Conservation (phyloP, 768 basidiomycete species). For the Termitomyces heimii region DNA sequence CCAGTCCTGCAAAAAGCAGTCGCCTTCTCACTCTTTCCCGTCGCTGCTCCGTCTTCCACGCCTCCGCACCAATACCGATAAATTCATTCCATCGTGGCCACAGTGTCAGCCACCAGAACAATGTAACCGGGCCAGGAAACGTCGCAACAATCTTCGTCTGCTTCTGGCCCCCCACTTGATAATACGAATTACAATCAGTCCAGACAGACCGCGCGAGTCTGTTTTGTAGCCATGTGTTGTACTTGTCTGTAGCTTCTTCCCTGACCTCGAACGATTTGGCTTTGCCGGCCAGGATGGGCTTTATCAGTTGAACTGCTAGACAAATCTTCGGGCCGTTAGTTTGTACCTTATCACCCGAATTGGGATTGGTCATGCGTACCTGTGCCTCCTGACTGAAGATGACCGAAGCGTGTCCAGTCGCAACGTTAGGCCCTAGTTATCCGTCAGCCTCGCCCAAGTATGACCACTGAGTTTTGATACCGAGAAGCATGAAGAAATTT, state of each 20-base stretch:
- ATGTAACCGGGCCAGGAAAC: slow-evolving; percentile 47
- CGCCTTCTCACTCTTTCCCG: slow-evolving; percentile 16
- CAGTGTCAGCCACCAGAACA: slow-evolving; percentile 49
- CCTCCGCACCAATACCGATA: slow-evolving; percentile 32
- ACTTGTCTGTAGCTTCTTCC: slow-evolving; percentile 37
- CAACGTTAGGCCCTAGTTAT: slow-evolving; percentile 46
- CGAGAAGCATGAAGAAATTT: slow-evolving; percentile 43
- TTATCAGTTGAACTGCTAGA: slow-evolving; percentile 42
- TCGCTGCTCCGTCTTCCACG: slow-evolving; percentile 27
- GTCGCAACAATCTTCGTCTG: slow-evolving; percentile 38
- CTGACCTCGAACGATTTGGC: slow-evolving; percentile 46
- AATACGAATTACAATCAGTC: slow-evolving; percentile 50
- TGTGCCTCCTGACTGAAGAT: slow-evolving; percentile 53
- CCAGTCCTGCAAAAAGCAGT: slow-evolving; percentile 17
- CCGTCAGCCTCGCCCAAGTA: background rate
- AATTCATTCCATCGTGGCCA: slow-evolving; percentile 38
- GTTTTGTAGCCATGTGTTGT: slow-evolving; percentile 46
- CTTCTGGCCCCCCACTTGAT: slow-evolving; percentile 30
- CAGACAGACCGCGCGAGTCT: slow-evolving; percentile 45
- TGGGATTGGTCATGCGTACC: slow-evolving; percentile 23
- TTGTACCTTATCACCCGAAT: slow-evolving; percentile 3
- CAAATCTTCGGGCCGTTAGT: slow-evolving; percentile 31
- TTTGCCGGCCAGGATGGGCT: slow-evolving; percentile 42
- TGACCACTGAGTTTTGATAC: slow-evolving; percentile 18
- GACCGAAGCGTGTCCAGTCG: slow-evolving; percentile 52